A percentile compares a stretch with the other conserved stretches of the same genome.
Conservation (phyloP, 495 filamentous ascomycete genomes). For the Astrothelium subdiscretum region DNA sequence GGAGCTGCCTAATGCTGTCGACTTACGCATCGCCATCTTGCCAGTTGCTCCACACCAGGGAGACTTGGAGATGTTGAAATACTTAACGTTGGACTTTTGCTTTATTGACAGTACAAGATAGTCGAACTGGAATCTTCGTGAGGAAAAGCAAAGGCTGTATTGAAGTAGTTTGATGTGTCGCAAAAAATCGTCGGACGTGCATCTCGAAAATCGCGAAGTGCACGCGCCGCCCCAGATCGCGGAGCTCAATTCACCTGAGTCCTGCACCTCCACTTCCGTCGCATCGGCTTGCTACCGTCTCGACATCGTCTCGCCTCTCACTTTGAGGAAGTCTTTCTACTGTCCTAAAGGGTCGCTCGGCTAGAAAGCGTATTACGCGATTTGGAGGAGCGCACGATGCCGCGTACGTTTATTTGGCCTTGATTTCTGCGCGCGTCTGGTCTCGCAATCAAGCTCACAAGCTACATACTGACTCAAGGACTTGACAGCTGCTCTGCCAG, state of each 20-base stretch:
- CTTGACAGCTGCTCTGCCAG: constrained; percentile 22
- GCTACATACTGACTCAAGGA: not conserved
- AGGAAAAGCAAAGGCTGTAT: too few relatives aligned
- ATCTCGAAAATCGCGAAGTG: not conserved
- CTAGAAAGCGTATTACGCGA: too few relatives aligned
- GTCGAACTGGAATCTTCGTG: too few relatives aligned
- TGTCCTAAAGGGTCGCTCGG: too few relatives aligned
- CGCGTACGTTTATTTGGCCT: constrained; percentile 2
- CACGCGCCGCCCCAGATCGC: not conserved
- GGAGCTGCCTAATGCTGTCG: not conserved
- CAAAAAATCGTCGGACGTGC: constrained; percentile 18
- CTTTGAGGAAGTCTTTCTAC: too few relatives aligned
- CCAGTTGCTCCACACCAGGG: not conserved
- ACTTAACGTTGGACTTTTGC: too few relatives aligned
- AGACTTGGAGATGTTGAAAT: not conserved
- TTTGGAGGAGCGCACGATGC: constrained; percentile 1
- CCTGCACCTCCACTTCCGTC: not conserved
- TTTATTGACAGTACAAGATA: too few relatives aligned
- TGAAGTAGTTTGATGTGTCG: too few relatives aligned
- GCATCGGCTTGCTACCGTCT: too few relatives aligned
- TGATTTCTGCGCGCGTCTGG: not conserved
- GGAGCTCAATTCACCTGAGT: not conserved
- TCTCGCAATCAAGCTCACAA: not conserved
- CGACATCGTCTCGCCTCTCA: too few relatives aligned
- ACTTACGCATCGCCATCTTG: constrained; percentile 58